Conservation (phyloP, 2,329 filamentous ascomycete species). For the Colletotrichum melonis region DNA sequence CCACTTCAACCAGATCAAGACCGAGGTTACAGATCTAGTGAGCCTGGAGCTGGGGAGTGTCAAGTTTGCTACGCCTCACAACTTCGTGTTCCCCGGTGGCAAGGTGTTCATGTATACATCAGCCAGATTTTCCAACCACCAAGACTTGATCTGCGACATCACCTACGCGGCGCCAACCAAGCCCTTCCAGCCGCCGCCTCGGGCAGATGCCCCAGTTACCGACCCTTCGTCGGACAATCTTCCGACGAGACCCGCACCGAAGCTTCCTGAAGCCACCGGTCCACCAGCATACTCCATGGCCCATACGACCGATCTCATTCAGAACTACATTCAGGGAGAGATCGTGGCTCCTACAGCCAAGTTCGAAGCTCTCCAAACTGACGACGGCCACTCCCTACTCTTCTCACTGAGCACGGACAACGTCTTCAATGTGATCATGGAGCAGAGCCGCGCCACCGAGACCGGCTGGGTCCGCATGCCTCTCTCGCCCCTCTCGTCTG, state of each 20-base stretch:
- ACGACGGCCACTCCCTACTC: neutral
- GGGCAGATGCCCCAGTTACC: neutral
- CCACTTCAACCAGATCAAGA: neutral
- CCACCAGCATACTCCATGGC: neutral
- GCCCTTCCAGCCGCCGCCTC: neutral
- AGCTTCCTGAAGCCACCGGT: neutral
- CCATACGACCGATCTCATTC: neutral
- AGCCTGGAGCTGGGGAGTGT: neutral
- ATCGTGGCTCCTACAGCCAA: neutral
- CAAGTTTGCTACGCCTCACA: neutral
- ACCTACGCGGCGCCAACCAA: neutral
- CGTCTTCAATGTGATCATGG: neutral
- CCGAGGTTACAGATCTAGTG: neutral
- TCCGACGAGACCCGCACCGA: neutral
- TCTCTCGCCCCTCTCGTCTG: neutral
- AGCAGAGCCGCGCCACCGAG: neutral
- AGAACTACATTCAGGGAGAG: neutral
- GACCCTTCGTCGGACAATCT: neutral
- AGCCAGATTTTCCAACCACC: neutral
- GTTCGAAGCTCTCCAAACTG: neutral
- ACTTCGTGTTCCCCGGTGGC: neutral
- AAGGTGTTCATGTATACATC: neutral
- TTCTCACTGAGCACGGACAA: neutral
- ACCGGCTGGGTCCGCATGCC: neutral
- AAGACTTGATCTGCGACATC: neutral